These are phyloP conservation scores for Capniomyces stellatus DNA, from an alignment of 371 early-diverging fungal genomes.

Conservation along the genomic window DNA sequence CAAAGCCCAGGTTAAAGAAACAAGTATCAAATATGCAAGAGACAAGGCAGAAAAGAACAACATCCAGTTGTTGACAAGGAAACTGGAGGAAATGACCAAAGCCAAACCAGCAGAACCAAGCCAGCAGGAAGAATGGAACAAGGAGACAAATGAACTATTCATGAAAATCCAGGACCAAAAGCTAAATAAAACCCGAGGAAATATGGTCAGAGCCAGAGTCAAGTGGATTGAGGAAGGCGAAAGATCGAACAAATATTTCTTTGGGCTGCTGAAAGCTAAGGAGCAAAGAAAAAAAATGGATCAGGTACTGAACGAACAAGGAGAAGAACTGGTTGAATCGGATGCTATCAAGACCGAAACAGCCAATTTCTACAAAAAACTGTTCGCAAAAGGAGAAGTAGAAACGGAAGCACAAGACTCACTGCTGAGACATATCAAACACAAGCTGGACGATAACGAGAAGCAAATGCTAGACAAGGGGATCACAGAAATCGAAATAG, in stretches of 20 bases:
- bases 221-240: background rate
- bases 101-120: background rate
- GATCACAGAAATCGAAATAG: background rate
- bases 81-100: background rate
- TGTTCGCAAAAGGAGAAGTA: background rate
- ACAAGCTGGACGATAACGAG: background rate
- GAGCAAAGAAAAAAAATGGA: background rate
- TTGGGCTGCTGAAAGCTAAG: background rate
- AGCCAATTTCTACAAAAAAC: background rate
- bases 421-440: background rate
- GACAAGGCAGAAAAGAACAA: background rate
- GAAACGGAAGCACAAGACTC: background rate
- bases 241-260: slow-evolving; percentile 4
- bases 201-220: background rate
- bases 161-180: background rate
- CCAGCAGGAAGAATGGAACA: background rate
- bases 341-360: background rate
- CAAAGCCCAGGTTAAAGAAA: background rate
- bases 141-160: background rate
- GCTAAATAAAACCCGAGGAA: background rate
- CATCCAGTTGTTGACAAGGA: background rate
- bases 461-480: background rate
- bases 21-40: background rate
- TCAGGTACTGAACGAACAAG: background rate
- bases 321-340: background rate